Percentiles rank a stretch among this genome's conserved stretches.
Evolutionary conservation across 2,329 filamentous ascomycete genomes (phyloP).

Genomic region (Monilinia vaccinii-corymbosi): DNA sequence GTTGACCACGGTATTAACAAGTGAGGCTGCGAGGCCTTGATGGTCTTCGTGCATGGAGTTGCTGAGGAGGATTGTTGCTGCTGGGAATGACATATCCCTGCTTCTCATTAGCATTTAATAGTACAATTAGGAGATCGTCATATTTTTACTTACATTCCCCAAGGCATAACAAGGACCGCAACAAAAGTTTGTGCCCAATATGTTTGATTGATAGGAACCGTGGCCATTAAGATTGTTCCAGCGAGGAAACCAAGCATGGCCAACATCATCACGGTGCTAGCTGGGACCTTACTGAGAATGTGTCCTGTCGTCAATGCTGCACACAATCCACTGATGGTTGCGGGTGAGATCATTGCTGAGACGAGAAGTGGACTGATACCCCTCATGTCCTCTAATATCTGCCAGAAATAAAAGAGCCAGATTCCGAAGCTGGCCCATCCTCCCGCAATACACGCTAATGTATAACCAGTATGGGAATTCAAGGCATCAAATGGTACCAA

Average conservation of each 20-base stretch:
- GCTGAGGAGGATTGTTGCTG: constrained; percentile 44
- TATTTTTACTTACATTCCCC: constrained; percentile 31
- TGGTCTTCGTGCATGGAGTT: constrained; percentile 39
- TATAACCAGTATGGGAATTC: constrained; percentile 42
- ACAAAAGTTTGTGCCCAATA: constrained; percentile 60
- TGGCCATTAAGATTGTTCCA: constrained; percentile 28
- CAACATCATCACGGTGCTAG: constrained; percentile 31
- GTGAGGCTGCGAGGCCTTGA: constrained; percentile 41
- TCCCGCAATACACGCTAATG: constrained; percentile 21
- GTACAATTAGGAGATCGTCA: no score
- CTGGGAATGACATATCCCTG: constrained; percentile 48
- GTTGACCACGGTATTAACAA: constrained; percentile 38
- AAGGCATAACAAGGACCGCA: constrained; percentile 43
- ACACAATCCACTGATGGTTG: constrained; percentile 25
- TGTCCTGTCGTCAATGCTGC: constrained; percentile 31
- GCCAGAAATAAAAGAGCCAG: constrained; percentile 25
- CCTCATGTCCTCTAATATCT: constrained; percentile 23
- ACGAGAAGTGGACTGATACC: constrained; percentile 26
- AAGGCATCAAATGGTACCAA: constrained; percentile 48
- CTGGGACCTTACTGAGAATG: constrained; percentile 27
- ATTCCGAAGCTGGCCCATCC: constrained; percentile 27
- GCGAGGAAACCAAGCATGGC: constrained; percentile 32
- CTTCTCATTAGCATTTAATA: not conserved
- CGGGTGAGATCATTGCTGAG: constrained; percentile 25
- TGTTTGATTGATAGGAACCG: constrained; percentile 25